Evolutionary conservation across 2,329 filamentous ascomycete species (phyloP), one percentile per base, ranked within the genome.

Genomic region (Cladosporium velox): DNA sequence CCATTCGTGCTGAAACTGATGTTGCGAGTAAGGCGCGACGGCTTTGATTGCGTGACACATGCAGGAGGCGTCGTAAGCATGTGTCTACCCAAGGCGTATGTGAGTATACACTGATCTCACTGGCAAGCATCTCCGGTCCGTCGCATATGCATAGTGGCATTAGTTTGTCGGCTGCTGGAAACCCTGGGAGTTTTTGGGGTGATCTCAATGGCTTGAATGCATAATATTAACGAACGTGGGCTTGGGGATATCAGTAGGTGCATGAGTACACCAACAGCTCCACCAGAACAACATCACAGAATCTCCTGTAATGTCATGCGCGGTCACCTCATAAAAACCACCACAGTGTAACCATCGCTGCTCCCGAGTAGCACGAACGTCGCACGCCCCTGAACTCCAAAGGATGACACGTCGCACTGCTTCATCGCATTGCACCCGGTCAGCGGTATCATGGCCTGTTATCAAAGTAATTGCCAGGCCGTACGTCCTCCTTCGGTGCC

Each of bases 331-430:
- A 21, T 47, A 4, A 47, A 47, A 24, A n/a, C n/a, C 41, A 24
- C 41, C 41, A 47, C n/a, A 12, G 41, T 47, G 32, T 15, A 12
- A 30, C 26, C 52, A 11, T 24, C 41, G 41, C 41, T 21, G 41
- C n/a, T 21, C 11, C 41, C 41, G 41, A 47, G 41, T 47, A 21
- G n/a, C 41, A 24, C 52, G 21, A 21, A 4, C 8, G 28, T 21
- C 28, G 2, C 52, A 55, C n/a, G 28, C 28, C 41, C 41, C 41
- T 47, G 41, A 47, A 10, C 52, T 55, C 52, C 28, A 32, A 21
- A 47, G 41, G n/a, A 57, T 57, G 52, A 30, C 24, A 34, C 52
- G 52, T 61, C 35, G 28, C 24, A 44, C 38, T n/a, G 54, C 41
- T 47, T 47, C n/a, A 47, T 47, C 41, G 41, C n/a, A 47, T 21